phyloP scores from a whole-genome alignment of 2,329 filamentous ascomycete genomes.

The Sclerotinia spermophila region DNA sequence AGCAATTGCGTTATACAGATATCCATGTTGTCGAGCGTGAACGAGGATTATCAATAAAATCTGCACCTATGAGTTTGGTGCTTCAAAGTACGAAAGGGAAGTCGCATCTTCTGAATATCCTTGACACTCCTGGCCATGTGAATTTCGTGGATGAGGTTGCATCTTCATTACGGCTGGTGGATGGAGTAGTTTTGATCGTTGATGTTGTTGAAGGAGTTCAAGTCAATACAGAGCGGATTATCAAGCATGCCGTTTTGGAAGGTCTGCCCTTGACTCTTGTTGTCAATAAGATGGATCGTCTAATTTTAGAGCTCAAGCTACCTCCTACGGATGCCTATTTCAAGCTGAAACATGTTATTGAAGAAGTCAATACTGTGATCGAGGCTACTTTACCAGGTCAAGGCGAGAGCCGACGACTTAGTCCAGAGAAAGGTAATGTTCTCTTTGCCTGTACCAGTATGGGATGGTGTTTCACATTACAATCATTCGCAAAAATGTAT shows the following conservation, averaged over 20 bases:
- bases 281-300: slow-evolving; percentile 94
- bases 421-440: slow-evolving; percentile 97
- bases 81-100: slow-evolving; percentile 86
- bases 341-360: slow-evolving; percentile 97
- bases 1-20: slow-evolving; percentile 93
- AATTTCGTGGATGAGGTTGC: slow-evolving; percentile 99
- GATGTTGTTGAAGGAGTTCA: slow-evolving; percentile 99
- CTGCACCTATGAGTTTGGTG: slow-evolving; percentile 90
- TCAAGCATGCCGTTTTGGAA: slow-evolving; percentile 90
- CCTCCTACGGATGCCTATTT: slow-evolving; percentile 96
- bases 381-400: slow-evolving; percentile 79
- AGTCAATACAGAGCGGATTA: slow-evolving; percentile 93
- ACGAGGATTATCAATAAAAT: slow-evolving; percentile 85
- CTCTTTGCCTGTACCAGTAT: slow-evolving; percentile 90
- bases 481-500: slow-evolving; percentile 96
- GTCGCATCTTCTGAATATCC: slow-evolving; percentile 89
- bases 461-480: slow-evolving; percentile 94
- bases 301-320: slow-evolving; percentile 91
- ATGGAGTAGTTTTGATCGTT: slow-evolving; percentile 89
- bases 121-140: slow-evolving; percentile 96
- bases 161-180: slow-evolving; percentile 77
- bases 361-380: slow-evolving; percentile 95
- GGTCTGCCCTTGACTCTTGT: slow-evolving; percentile 85
- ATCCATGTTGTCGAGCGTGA: slow-evolving; percentile 85
- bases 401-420: slow-evolving; percentile 76